phyloP scores from a whole-genome alignment of 148 eudicot genomes.

The Persicaria tinctoria region DNA sequence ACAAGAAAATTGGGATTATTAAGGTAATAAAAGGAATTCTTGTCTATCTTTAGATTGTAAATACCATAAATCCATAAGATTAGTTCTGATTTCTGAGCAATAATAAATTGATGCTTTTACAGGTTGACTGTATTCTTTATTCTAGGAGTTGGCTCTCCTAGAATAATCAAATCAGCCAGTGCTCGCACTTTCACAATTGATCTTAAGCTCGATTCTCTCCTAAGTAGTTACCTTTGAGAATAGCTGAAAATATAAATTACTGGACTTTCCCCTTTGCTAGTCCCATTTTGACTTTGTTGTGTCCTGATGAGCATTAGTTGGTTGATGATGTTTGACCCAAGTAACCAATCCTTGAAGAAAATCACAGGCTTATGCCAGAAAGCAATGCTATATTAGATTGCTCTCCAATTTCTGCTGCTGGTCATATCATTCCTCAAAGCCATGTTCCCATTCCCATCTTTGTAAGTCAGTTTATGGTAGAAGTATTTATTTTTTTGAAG shows the following conservation, averaged over 20 bases:
- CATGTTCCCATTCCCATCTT: slow-evolving; percentile 45
- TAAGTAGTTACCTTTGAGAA: neutral
- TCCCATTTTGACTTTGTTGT: neutral
- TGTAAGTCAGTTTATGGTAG: slow-evolving; percentile 68
- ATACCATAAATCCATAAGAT: no score
- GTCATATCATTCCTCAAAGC: slow-evolving; percentile 83
- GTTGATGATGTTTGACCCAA: neutral
- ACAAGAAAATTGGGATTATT: no score
- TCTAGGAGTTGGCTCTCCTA: no score
- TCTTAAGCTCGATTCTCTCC: neutral
- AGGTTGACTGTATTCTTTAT: no score
- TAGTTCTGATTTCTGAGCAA: no score
- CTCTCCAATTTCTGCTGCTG: slow-evolving; percentile 64
- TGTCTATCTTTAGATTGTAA: no score
- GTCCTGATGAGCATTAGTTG: neutral
- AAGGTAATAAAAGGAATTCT: no score
- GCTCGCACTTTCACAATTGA: no score
- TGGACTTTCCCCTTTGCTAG: neutral
- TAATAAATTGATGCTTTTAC: no score
- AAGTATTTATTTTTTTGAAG: neutral
- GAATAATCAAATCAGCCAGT: no score
- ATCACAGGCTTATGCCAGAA: slow-evolving; percentile 80
- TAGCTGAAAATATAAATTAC: neutral
- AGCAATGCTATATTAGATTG: slow-evolving; percentile 73
- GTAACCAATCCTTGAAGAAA: slow-evolving; percentile 41